A percentile compares a stretch with the other conserved stretches of the same genome.
These are phyloP conservation scores for Fomitopsis betulina DNA, from an alignment of 1,284 basidiomycete genomes.

Conservation along the genomic window DNA sequence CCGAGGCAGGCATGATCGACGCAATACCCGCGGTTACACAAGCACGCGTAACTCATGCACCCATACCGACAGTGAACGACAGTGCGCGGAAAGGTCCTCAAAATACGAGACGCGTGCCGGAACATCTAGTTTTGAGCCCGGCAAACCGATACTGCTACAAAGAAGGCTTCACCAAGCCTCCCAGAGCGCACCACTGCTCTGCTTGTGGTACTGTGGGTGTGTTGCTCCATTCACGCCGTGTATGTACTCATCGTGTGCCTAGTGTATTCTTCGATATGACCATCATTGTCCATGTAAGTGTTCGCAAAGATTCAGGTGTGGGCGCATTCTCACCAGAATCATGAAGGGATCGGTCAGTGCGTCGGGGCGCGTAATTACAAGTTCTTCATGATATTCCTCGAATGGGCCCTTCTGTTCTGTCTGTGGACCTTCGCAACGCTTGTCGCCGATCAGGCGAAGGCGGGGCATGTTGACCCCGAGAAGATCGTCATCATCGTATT, in stretches of 20 bases:
- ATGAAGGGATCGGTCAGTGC: constrained; percentile 74
- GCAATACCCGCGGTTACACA: constrained; percentile 22
- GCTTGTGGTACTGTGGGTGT: constrained; percentile 60
- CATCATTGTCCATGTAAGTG: constrained; percentile 72
- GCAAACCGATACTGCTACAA: constrained; percentile 55
- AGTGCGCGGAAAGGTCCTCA: constrained; percentile 12
- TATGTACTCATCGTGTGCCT: constrained; percentile 2
- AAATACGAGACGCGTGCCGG: constrained; percentile 38
- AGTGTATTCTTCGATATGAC: constrained; percentile 73
- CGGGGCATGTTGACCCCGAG: constrained; percentile 49
- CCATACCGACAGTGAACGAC: neutral
- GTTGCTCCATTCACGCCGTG: neutral
- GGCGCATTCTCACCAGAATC: neutral
- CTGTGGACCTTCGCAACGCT: constrained; percentile 57
- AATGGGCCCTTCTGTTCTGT: constrained; percentile 53
- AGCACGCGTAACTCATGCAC: constrained; percentile 6
- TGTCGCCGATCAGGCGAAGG: constrained; percentile 35
- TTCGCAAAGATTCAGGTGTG: neutral
- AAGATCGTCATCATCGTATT: constrained; percentile 62
- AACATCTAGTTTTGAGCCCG: constrained; percentile 45
- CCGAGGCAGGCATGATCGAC: constrained; percentile 21
- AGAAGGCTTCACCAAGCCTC: constrained; percentile 62
- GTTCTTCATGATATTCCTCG: constrained; percentile 72
- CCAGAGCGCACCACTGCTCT: constrained; percentile 73
- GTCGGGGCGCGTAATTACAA: constrained; percentile 81